Percentiles rank a stretch among this genome's conserved stretches.
Conservation (phyloP, 2,329 filamentous ascomycete genomes). For the Clonostachys rhizophaga region DNA sequence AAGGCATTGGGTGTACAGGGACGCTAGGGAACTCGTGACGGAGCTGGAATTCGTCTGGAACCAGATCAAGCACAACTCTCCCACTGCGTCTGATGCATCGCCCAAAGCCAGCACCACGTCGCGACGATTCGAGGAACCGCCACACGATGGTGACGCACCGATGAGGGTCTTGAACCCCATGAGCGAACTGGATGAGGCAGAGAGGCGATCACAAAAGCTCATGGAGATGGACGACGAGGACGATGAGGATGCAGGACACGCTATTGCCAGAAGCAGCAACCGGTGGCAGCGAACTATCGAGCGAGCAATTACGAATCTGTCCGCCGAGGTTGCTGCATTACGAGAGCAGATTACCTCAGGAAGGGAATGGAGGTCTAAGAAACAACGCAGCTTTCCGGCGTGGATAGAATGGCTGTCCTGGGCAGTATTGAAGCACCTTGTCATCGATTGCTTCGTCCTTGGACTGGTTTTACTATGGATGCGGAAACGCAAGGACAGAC, state of each 20-base stretch:
- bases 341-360: constrained; percentile 84
- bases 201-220: constrained; percentile 45
- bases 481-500: constrained; percentile 63
- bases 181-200: constrained; percentile 73
- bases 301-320: constrained; percentile 80
- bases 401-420: constrained; percentile 71
- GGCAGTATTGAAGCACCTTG: constrained; percentile 66
- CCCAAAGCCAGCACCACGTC: constrained; percentile 26
- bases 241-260: constrained; percentile 20
- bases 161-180: constrained; percentile 78
- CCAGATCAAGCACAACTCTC: constrained; percentile 85
- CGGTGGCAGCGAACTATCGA: constrained; percentile 83
- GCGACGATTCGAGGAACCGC: constrained; percentile 28
- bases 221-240: constrained; percentile 39
- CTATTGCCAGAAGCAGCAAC: constrained; percentile 29
- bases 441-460: constrained; percentile 65
- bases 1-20: constrained; percentile 35
- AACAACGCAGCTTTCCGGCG: constrained; percentile 57
- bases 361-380: constrained; percentile 64
- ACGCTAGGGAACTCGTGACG: constrained; percentile 80
- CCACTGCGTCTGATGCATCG: constrained; percentile 55
- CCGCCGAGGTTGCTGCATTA: constrained; percentile 85
- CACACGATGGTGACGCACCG: constrained; percentile 45
- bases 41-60: constrained; percentile 99
- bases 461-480: constrained; percentile 66